A percentile compares a stretch with the other conserved stretches of the same genome.
Evolutionary conservation across 345 rosid genomes (phyloP).

Genomic region (Passiflora organensis): DNA sequence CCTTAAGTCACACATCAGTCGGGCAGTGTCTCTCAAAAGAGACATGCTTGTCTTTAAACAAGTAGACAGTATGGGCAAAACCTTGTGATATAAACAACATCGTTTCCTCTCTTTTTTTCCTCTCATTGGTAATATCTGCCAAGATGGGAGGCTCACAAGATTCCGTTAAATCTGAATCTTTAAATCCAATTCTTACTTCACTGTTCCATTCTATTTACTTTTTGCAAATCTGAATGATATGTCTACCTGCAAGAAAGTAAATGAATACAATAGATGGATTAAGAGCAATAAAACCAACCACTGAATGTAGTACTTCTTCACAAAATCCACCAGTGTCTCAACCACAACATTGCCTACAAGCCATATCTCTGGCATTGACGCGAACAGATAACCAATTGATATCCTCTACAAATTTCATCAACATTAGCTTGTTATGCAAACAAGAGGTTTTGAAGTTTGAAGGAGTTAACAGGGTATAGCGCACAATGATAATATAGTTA

Average conservation of each 20-base stretch:
- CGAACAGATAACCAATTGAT: slow-evolving; percentile 55
- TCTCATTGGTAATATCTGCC: too few species aligned
- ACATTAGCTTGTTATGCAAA: not conserved
- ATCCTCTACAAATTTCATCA: slow-evolving; percentile 41
- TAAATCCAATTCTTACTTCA: not conserved
- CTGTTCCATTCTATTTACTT: too few species aligned
- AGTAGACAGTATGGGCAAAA: too few species aligned
- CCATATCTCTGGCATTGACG: slow-evolving; percentile 57
- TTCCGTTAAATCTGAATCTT: not conserved
- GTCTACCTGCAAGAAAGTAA: slow-evolving; percentile 2
- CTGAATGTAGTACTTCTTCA: slow-evolving; percentile 44
- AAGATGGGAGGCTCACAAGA: too few species aligned
- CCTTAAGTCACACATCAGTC: too few species aligned
- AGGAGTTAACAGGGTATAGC: too few species aligned
- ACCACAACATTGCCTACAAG: slow-evolving; percentile 36
- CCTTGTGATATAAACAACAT: too few species aligned
- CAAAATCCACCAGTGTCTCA: slow-evolving; percentile 34
- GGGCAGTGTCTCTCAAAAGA: too few species aligned
- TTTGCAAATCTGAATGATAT: not conserved
- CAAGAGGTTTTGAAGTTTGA: not conserved
- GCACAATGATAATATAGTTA: too few species aligned
- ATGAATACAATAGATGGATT: not conserved
- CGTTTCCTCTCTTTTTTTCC: too few species aligned
- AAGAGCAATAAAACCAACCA: slow-evolving; percentile 35
- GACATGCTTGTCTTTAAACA: too few species aligned